A percentile compares a stretch with the other conserved stretches of the same genome.
Conservation (phyloP, 179 eudicot genomes). For the Heliamphora pulchella region DNA sequence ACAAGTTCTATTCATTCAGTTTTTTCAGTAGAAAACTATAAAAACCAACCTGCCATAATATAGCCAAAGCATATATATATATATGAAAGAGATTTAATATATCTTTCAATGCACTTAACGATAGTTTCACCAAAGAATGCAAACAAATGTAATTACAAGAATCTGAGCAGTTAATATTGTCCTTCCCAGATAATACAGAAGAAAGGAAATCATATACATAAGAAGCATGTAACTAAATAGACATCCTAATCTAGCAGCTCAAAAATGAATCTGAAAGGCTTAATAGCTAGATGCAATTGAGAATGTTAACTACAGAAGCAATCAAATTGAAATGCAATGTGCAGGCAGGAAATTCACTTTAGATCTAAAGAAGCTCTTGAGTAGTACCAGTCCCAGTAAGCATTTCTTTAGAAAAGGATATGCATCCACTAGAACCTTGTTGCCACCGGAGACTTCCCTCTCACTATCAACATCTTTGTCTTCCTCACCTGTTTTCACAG, state of each 20-base stretch:
- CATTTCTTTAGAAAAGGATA: conserved; percentile 40
- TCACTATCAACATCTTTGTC: conserved; percentile 16
- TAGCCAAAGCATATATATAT: background rate
- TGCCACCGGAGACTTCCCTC: conserved; percentile 22
- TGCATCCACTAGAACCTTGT: conserved; percentile 22
- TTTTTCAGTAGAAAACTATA: background rate
- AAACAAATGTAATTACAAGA: background rate
- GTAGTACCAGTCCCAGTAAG: conserved; percentile 75
- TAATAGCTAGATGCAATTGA: background rate
- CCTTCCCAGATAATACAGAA: background rate
- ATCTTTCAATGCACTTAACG: background rate
- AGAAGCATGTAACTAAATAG: background rate
- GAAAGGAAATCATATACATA: background rate
- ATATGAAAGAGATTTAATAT: background rate
- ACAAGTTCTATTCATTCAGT: background rate
- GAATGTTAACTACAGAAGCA: background rate
- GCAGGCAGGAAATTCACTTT: background rate
- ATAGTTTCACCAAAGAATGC: background rate
- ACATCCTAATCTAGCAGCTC: conserved; percentile 5
- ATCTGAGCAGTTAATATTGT: background rate
- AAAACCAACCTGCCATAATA: background rate
- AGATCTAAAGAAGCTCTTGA: conserved; percentile 13
- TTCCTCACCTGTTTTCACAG: conserved; percentile 19
- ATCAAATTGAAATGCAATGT: background rate
- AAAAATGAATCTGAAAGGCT: background rate